Conservation (phyloP, 2,329 filamentous ascomycete genomes). For the Pestalotiopsis sp. region DNA sequence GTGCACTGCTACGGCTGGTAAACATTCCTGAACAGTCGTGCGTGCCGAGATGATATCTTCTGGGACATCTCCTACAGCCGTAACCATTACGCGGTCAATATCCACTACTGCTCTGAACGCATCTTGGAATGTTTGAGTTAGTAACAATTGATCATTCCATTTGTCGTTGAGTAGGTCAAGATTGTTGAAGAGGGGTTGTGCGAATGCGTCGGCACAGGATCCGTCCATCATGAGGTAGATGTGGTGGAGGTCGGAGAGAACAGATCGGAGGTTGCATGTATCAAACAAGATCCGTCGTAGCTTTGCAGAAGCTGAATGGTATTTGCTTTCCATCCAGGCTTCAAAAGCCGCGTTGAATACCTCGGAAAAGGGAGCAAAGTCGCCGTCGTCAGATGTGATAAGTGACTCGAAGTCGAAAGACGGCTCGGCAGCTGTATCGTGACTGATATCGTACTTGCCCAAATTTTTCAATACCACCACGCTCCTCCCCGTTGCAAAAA, state of each 20-base stretch:
- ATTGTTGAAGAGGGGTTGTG: conserved; percentile 72
- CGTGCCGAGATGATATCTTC: conserved; percentile 49
- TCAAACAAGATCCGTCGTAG: conserved; percentile 70
- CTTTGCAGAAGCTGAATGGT: conserved; percentile 68
- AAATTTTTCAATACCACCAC: conserved; percentile 81
- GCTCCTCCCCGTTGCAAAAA: conserved; percentile 88
- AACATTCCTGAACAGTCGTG: conserved; percentile 60
- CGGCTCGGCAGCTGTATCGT: conserved; percentile 40
- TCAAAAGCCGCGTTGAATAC: conserved; percentile 74
- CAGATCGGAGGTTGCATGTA: conserved; percentile 66
- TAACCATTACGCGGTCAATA: conserved; percentile 63
- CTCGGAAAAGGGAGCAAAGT: conserved; percentile 71
- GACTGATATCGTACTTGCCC: conserved; percentile 48
- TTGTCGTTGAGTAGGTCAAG: conserved; percentile 62
- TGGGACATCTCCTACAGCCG: conserved; percentile 45
- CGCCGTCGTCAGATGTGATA: conserved; percentile 46
- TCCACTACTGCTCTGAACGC: conserved; percentile 66
- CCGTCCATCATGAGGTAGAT: conserved; percentile 82
- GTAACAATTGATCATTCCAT: conserved; percentile 82
- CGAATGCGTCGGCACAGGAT: conserved; percentile 65
- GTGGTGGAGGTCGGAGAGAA: conserved; percentile 68
- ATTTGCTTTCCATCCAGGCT: conserved; percentile 76
- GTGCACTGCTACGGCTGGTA: conserved; percentile 66
- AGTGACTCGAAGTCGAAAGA: conserved; percentile 61
- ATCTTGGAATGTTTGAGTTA: conserved; percentile 78